phyloP scores from a whole-genome alignment of 225 moss, liverwort and hornwort genomes.

The Sphagnum tenellum region DNA sequence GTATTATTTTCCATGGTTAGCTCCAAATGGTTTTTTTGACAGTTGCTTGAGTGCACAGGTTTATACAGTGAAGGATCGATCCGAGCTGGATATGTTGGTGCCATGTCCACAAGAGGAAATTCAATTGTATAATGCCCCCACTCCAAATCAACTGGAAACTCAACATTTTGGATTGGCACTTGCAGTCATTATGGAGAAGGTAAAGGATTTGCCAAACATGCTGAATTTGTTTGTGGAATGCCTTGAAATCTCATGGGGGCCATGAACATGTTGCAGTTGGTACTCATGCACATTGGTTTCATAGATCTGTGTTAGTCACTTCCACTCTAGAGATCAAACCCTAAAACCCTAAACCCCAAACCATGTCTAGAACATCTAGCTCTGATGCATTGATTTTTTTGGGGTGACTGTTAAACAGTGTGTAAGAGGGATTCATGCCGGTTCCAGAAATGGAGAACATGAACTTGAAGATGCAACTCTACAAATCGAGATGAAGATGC shows the following conservation, averaged over 20 bases:
- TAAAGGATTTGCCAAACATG: slow-evolving; percentile 5
- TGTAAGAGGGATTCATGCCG: slow-evolving; percentile 22
- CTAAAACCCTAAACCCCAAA: too few species aligned
- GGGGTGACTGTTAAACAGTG: slow-evolving; percentile 15
- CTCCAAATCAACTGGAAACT: slow-evolving; percentile 9
- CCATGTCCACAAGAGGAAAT: slow-evolving; percentile 49
- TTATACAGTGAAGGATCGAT: slow-evolving; percentile 64
- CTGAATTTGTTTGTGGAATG: too few species aligned
- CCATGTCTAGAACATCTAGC: too few species aligned
- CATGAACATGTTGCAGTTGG: too few species aligned
- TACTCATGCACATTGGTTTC: too few species aligned
- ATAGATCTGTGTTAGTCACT: too few species aligned
- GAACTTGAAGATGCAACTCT: too few species aligned
- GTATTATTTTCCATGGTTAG: too few species aligned
- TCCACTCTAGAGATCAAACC: too few species aligned
- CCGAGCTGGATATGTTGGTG: slow-evolving; percentile 50
- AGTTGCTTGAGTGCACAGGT: slow-evolving; percentile 29
- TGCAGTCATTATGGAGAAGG: slow-evolving; percentile 46
- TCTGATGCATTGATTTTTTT: too few species aligned
- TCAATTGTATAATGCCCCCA: slow-evolving; percentile 21
- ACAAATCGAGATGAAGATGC: slow-evolving; percentile 29
- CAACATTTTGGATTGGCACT: slow-evolving; percentile 20
- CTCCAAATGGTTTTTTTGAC: too few species aligned
- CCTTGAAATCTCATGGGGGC: too few species aligned
- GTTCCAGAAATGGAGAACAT: slow-evolving; percentile 8